Evolutionary conservation across 352 stramenopile genomes (phyloP).

Genomic region (Globisporangium lucens): DNA sequence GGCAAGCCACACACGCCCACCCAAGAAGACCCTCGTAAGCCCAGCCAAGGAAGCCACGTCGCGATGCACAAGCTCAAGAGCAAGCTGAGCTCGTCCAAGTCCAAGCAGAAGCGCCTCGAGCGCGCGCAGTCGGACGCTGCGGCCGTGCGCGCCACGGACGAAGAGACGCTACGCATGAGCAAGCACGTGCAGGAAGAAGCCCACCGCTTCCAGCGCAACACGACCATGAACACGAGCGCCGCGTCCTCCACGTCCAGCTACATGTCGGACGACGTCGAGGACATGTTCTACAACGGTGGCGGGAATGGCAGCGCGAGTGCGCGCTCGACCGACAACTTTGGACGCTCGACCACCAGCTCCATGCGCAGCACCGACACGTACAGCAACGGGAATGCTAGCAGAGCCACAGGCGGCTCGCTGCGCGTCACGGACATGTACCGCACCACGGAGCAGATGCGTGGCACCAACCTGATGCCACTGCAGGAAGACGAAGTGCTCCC

Average conservation of each 20-base stretch:
- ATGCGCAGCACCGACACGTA: constrained; percentile 13
- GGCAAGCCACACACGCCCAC: background rate
- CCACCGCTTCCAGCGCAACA: constrained; percentile 33
- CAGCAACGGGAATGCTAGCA: constrained; percentile 11
- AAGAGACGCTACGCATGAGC: constrained; percentile 44
- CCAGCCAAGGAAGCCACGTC: background rate
- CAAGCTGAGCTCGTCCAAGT: constrained; percentile 42
- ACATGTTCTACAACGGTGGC: constrained; percentile 52
- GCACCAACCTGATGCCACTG: constrained; percentile 46
- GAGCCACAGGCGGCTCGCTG: constrained; percentile 20
- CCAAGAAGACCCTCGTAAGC: constrained; percentile 13
- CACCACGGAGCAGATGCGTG: constrained; percentile 58
- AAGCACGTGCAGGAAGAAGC: constrained; percentile 37
- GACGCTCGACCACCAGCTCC: constrained; percentile 9
- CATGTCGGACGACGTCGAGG: constrained; percentile 69
- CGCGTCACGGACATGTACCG: constrained; percentile 44
- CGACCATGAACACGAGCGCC: constrained; percentile 26
- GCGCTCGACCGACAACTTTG: constrained; percentile 35
- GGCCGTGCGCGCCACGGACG: constrained; percentile 22
- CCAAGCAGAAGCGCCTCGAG: constrained; percentile 34
- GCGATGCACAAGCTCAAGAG: constrained; percentile 69
- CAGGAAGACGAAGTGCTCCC: constrained; percentile 54
- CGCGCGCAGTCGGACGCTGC: constrained; percentile 26
- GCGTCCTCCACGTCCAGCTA: constrained; percentile 20
- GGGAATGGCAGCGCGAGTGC: constrained; percentile 6